Evolutionary conservation across 2,329 filamentous ascomycete species (phyloP).

Genomic region (Aureobasidium sp.): DNA sequence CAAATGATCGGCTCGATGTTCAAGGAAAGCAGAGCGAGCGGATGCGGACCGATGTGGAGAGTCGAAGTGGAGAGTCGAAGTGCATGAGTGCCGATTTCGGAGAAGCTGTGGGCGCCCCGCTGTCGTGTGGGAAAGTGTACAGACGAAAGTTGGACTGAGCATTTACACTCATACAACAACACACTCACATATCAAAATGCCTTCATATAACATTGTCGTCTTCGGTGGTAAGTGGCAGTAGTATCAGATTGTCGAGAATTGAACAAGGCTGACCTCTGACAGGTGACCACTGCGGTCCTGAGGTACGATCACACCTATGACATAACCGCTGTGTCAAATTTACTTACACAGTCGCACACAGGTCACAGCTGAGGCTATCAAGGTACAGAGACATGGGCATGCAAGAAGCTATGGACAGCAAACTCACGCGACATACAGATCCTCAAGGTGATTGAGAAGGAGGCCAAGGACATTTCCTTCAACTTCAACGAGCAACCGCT

Average conservation of each 20-base stretch:
- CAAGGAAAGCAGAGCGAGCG: too few relatives aligned
- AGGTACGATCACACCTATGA: constrained; percentile 60
- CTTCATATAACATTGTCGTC: constrained; percentile 80
- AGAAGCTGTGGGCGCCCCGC: constrained; percentile 15
- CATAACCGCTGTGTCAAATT: constrained; percentile 8
- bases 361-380: constrained; percentile 88
- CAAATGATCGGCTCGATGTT: too few relatives aligned
- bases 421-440: constrained; percentile 59
- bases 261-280: not conserved
- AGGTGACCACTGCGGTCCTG: constrained; percentile 83
- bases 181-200: constrained; percentile 56
- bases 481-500: constrained; percentile 92
- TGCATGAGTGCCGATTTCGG: not conserved
- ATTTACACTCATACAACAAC: constrained; percentile 14
- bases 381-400: constrained; percentile 59
- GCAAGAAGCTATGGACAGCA: not conserved
- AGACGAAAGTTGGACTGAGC: constrained; percentile 3
- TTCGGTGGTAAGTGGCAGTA: constrained; percentile 63
- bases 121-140: constrained; percentile 10
- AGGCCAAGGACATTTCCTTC: constrained; percentile 78
- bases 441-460: constrained; percentile 80
- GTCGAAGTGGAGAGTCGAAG: too few relatives aligned
- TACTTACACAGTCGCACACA: constrained; percentile 37
- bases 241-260: not conserved
- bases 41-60: constrained; percentile 11